These are phyloP conservation scores for Tetrapisispora iriomotensis DNA, from an alignment of 805 yeast genomes.

Conservation along the genomic window DNA sequence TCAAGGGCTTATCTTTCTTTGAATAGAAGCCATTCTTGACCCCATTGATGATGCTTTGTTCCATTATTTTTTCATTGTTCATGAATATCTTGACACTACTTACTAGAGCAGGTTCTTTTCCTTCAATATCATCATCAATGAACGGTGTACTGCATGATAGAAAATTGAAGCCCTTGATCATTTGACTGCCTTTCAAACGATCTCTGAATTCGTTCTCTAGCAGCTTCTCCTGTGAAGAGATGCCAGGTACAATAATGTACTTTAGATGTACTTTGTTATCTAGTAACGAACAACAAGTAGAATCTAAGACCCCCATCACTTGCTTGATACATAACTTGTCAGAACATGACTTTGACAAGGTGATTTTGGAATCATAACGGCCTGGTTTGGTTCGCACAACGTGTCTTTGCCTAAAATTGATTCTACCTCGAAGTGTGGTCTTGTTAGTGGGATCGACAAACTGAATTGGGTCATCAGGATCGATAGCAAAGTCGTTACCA, in stretches of 20 bases:
- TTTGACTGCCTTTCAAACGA: not conserved
- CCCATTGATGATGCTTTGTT: slow-evolving; percentile 42
- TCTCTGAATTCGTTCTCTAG: slow-evolving; percentile 12
- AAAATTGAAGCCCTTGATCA: too few relatives aligned
- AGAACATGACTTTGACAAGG: slow-evolving; percentile 78
- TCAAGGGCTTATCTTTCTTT: slow-evolving; percentile 35
- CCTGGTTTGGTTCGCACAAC: slow-evolving; percentile 90
- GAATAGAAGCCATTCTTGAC: slow-evolving; percentile 48
- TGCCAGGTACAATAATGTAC: slow-evolving; percentile 40
- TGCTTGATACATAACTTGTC: slow-evolving; percentile 71
- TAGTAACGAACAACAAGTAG: slow-evolving; percentile 34
- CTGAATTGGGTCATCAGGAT: slow-evolving; percentile 18
- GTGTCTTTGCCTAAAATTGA: slow-evolving; percentile 46
- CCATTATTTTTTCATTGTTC: slow-evolving; percentile 3
- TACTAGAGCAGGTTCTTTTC: slow-evolving; percentile 15
- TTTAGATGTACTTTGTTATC: slow-evolving; percentile 28
- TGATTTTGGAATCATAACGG: slow-evolving; percentile 59
- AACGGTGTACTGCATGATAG: slow-evolving; percentile 10
- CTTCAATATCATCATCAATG: slow-evolving; percentile 10
- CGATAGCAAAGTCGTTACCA: slow-evolving; percentile 11
- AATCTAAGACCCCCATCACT: slow-evolving; percentile 42
- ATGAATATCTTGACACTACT: slow-evolving; percentile 13
- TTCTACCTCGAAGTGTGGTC: slow-evolving; percentile 50
- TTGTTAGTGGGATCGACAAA: slow-evolving; percentile 20
- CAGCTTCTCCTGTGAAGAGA: not conserved